phyloP scores from a whole-genome alignment of 768 basidiomycete species.

The Tulasnella sp. region DNA sequence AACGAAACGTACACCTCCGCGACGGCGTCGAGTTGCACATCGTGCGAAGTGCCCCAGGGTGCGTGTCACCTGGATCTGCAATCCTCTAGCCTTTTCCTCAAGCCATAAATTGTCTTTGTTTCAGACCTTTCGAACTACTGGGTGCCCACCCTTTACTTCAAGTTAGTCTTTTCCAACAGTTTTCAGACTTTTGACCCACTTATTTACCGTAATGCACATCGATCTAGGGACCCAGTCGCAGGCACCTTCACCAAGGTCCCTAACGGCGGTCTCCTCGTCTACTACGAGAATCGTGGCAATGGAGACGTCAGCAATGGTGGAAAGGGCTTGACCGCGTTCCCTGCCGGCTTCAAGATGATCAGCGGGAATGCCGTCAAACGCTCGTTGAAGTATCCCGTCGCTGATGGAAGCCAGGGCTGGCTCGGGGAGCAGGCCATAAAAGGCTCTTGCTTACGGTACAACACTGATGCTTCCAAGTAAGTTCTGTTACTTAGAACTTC shows the following conservation, averaged over 20 bases:
- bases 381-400: background rate
- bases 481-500: background rate
- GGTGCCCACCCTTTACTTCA: constrained; percentile 15
- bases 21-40: constrained; percentile 11
- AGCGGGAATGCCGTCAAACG: constrained; percentile 12
- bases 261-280: constrained; percentile 16
- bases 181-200: no score
- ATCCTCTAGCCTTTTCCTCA: no score
- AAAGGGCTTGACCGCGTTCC: background rate
- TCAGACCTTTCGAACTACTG: constrained; percentile 6
- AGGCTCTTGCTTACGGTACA: constrained; percentile 30
- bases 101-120: no score
- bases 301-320: background rate
- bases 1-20: constrained; percentile 14
- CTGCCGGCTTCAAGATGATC: constrained; percentile 18
- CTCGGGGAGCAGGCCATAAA: constrained; percentile 33
- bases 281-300: constrained; percentile 15
- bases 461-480: background rate
- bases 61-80: background rate
- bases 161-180: background rate
- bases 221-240: background rate
- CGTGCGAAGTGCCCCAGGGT: constrained; percentile 7
- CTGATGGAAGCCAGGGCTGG: constrained; percentile 31
- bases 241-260: constrained; percentile 12
- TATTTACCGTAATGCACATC: no score